Percentiles rank a stretch among this genome's conserved stretches.
These are phyloP conservation scores for Ilyonectria mors-panacis DNA, from an alignment of 2,329 filamentous ascomycete genomes.

Conservation along the genomic window DNA sequence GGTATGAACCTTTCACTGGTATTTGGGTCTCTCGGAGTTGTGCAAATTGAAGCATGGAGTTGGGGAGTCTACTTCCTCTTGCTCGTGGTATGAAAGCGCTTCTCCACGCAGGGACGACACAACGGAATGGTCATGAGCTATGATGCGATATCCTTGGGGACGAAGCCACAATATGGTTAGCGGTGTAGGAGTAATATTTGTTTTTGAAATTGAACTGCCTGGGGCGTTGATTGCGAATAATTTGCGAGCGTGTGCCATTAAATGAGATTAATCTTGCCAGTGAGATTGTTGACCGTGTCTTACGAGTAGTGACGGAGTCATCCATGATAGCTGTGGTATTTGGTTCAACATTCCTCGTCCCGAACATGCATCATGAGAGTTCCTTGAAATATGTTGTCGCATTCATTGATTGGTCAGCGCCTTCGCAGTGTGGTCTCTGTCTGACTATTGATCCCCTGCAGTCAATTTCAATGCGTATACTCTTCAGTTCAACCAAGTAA, in stretches of 20 bases:
- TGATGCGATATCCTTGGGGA: constrained; percentile 37
- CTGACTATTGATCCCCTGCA: background rate
- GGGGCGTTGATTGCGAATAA: constrained; percentile 31
- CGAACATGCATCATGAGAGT: background rate
- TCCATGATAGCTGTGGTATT: background rate
- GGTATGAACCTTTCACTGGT: constrained; percentile 63
- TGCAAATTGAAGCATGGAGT: constrained; percentile 69
- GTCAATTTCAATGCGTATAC: background rate
- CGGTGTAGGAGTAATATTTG: constrained; percentile 31
- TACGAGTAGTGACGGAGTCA: background rate
- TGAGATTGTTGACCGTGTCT: background rate
- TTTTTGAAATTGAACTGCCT: constrained; percentile 34
- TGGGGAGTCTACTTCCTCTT: constrained; percentile 60
- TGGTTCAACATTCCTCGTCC: background rate
- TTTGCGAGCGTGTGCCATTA: background rate
- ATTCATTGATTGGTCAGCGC: background rate
- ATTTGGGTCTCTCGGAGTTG: constrained; percentile 58
- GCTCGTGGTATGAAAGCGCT: constrained; percentile 67
- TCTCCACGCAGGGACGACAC: constrained; percentile 58
- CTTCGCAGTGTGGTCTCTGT: background rate
- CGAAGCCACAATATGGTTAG: constrained; percentile 22
- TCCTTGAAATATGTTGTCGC: background rate
- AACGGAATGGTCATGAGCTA: constrained; percentile 49
- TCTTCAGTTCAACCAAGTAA: background rate
- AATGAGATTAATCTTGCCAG: background rate